Conservation (phyloP, 176 grass and related monocot genomes). For the Puccinellia tenuiflora region DNA sequence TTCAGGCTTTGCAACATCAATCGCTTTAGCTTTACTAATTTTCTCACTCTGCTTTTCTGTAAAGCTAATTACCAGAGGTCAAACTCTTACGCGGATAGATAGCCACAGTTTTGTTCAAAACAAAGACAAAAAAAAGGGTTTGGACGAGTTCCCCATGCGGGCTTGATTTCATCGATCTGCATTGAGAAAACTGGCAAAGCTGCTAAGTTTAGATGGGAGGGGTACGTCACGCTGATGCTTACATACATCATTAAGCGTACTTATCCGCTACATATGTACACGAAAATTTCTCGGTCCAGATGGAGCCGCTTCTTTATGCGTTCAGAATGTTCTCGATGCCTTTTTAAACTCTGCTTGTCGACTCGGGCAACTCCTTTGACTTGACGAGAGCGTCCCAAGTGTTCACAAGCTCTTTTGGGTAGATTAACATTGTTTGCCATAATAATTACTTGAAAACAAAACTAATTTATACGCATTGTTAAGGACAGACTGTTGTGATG, state of each 20-base stretch:
- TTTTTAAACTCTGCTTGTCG: slow-evolving; percentile 4
- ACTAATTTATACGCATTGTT: not conserved
- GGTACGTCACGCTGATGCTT: not conserved
- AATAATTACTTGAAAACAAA: not conserved
- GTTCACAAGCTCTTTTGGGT: slow-evolving; percentile 18
- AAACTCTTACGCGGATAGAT: not conserved
- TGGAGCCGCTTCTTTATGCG: not conserved
- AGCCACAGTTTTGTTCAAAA: not conserved
- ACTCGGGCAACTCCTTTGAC: slow-evolving; percentile 1
- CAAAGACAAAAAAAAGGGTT: not conserved
- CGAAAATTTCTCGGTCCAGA: not conserved
- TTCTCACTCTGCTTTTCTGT: not conserved
- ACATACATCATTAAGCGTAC: not conserved
- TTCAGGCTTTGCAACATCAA: too few relatives aligned
- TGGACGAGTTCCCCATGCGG: not conserved
- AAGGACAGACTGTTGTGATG: not conserved
- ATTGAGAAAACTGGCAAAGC: not conserved
- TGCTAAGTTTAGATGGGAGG: not conserved
- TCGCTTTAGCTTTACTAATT: not conserved
- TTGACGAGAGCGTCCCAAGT: not conserved
- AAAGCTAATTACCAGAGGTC: not conserved
- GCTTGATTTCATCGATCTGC: not conserved
- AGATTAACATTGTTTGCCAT: not conserved
- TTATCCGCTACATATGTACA: not conserved
- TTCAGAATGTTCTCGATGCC: not conserved